Base-by-base conservation (phyloP, 2,329 filamentous ascomycete genomes). In the Cytospora schulzeri region DNA sequence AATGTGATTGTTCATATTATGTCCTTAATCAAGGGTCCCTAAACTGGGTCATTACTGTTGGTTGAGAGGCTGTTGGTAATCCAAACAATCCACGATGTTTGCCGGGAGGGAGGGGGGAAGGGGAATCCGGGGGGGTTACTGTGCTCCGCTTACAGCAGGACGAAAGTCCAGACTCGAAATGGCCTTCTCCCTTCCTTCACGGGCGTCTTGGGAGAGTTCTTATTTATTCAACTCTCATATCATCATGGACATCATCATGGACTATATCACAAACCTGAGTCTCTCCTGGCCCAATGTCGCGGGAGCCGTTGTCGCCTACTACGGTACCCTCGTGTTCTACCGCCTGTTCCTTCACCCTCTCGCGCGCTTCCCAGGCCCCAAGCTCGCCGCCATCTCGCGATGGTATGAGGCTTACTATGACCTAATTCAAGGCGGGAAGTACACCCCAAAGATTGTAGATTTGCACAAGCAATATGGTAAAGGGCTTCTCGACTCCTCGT, bases 371-470 rank as follows among this genome's bases (percentile, higher is more conserved):
- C 77, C 77, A 0, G 77, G 77, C 6, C 77, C 77, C 60, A 76
- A 69, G 66, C 71, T 79, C 31, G 76, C 77, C 22, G 77, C 77
- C 2, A 67, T 77, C 59, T 77, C 76, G 53, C 72, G 75, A 61
- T 77, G 73, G 71, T 78, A 79, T 64, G 76, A 78, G 65, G 75
- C 76, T 61, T 82, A 79, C 68, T 80, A 80, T 66, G 78, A 82
- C 59, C 70, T 80, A n/a, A 61, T 78, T 54, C 72, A 76, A 4
- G 74, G 75, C 6, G 80, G 79, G 1, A 72, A 79, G 69, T 81
- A 80, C 66, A 78, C 72, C 19, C 78, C 75, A 68, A 74, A 79
- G 61, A 77, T 81, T 24, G 69, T 72, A 53, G 72, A 77, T 57
- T 69, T 81, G 68, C 79, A 82, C 67, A 69, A 76, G 54, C 68